Evolutionary conservation across 1,139 yeast species (phyloP).

Genomic region (Pichia sp.): DNA sequence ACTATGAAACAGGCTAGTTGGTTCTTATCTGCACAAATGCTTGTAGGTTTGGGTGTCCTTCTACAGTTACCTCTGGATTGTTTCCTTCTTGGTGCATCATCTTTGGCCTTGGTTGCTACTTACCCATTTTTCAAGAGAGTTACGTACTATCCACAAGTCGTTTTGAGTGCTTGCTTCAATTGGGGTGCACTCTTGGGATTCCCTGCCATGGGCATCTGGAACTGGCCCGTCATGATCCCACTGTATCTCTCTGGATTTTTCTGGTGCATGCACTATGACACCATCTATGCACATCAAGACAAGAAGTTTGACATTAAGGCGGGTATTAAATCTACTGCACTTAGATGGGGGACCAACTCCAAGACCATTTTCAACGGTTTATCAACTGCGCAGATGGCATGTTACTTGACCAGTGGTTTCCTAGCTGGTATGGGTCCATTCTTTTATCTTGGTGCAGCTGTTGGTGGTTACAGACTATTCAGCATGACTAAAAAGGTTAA

Average conservation of each 20-base stretch:
- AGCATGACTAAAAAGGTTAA: constrained; percentile 65
- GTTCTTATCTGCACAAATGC: constrained; percentile 69
- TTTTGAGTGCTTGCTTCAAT: constrained; percentile 74
- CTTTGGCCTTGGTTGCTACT: constrained; percentile 72
- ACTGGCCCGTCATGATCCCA: constrained; percentile 68
- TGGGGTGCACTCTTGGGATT: constrained; percentile 96
- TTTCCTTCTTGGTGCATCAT: constrained; percentile 73
- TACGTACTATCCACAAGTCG: constrained; percentile 90
- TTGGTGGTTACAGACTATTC: constrained; percentile 63
- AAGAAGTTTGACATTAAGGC: constrained; percentile 79
- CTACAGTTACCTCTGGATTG: constrained; percentile 73
- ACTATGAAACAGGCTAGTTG: constrained; percentile 62
- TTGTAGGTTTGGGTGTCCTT: constrained; percentile 69
- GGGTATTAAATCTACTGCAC: constrained; percentile 91
- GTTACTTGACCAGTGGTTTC: constrained; percentile 66
- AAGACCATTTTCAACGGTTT: constrained; percentile 60
- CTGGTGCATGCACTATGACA: constrained; percentile 96
- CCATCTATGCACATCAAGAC: constrained; percentile 97
- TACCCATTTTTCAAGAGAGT: constrained; percentile 92
- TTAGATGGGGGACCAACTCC: constrained; percentile 81
- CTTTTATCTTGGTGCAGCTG: constrained; percentile 56
- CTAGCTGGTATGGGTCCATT: constrained; percentile 85
- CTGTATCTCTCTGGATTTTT: constrained; percentile 69
- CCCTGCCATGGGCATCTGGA: constrained; percentile 90
- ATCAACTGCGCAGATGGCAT: constrained; percentile 58